phyloP scores from a whole-genome alignment of 108 stramenopile genomes.

The Nannochloropsis oceanica region DNA sequence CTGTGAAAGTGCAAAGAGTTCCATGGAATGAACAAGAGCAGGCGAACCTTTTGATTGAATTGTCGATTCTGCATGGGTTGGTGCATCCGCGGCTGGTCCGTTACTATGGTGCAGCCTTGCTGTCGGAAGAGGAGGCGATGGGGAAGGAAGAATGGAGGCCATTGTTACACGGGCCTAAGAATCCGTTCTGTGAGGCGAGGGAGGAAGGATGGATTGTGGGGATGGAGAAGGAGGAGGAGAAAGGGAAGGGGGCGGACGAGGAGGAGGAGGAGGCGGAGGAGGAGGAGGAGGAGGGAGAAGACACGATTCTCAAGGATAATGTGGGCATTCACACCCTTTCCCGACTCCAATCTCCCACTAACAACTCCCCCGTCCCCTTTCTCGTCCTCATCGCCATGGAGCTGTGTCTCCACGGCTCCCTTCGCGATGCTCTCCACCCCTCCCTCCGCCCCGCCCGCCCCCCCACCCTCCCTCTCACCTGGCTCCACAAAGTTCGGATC shows the following conservation, averaged over 20 bases:
- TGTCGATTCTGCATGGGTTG: slow-evolving; percentile 8
- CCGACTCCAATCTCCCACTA: too few relatives aligned
- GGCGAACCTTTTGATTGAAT: slow-evolving; percentile 26
- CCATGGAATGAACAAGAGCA: slow-evolving; percentile 31
- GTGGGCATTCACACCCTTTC: not conserved
- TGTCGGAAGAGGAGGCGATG: not conserved
- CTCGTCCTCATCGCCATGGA: slow-evolving; percentile 37
- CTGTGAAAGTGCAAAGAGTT: slow-evolving; percentile 26
- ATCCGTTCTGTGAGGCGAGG: too few relatives aligned
- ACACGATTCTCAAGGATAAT: not conserved
- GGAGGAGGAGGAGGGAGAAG: not conserved
- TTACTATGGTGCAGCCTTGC: not conserved
- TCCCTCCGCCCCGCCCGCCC: not conserved
- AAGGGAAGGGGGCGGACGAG: not conserved
- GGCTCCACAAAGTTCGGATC: slow-evolving; percentile 31
- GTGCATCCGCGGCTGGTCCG: not conserved
- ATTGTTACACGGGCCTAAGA: not conserved
- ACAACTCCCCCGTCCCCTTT: not conserved
- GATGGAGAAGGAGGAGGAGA: not conserved
- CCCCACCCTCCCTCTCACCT: not conserved
- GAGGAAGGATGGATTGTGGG: not conserved
- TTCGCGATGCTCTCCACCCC: slow-evolving; percentile 34
- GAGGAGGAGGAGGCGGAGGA: not conserved
- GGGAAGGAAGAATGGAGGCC: not conserved
- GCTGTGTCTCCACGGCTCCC: slow-evolving; percentile 28